Evolutionary conservation across 805 yeast species (phyloP), one percentile per base, ranked within the genome.

Genomic region (Saccharomycopsis malanga): DNA sequence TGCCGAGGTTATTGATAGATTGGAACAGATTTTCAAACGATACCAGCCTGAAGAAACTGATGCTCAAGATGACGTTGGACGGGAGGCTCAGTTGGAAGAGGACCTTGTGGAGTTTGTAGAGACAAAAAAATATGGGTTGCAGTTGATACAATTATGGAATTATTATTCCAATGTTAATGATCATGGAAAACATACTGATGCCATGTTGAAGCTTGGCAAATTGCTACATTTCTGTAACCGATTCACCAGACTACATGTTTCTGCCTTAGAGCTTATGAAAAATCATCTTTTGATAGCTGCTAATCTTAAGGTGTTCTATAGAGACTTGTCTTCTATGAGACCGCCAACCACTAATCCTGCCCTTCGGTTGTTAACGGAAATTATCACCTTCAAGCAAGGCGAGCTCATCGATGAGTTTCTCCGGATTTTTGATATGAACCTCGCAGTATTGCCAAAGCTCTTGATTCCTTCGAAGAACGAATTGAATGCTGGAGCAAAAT

Each of bases 371-470:
- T 61, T 91, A 53, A 66, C 64, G 17, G 72, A 74, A 40, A 67
- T 83, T 23, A 70, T 78, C 4, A 53, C 61, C 1, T 79, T 71
- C 55, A 69, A 73, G 39, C 65, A 72, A 22, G 79, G 81, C 1
- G 62, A 68, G 2, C 61, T 75, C 41, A 61, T 79, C 2, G 81
- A 76, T 44, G 80, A 76, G 5, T 74, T 89, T 17, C 58, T 80
- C 29, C 76, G 81, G 14, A 61, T 69, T 38, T 84, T 89, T 58
- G 96, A 89, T 63, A 70, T 87, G 45, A 67, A 79, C 2, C 62
- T 81, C 25, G 70, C 80, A 18, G 70, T 72, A 4, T 65, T 88
- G 23, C 80, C 87, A 1, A 83, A 77, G 55, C 63, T 84, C 9
- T 63, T 84, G 30, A 64, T 71, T 2, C 85, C 86, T 1, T 61